Base-by-base conservation (phyloP, 1,139 yeast genomes). In the Diutina catenulata region DNA sequence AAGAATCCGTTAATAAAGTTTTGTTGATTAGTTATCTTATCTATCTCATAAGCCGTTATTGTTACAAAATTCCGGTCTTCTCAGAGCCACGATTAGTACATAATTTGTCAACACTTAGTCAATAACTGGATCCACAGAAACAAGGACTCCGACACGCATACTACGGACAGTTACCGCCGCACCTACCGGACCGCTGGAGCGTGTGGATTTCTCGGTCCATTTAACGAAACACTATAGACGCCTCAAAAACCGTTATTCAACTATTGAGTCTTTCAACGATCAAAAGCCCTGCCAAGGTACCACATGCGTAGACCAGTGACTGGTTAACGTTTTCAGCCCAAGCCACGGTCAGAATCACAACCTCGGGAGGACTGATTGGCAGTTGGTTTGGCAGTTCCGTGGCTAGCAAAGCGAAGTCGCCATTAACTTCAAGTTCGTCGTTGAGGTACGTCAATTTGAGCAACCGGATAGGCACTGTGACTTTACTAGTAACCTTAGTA, bases 301-400 rank as follows among this genome's bases (percentile, higher is more conserved):
- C 77, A n/a, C 79, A 78, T 3, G 80, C 79, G 54, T 70, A 80
- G 53, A 71, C 64, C 13, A 77, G 75, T n/a, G 76, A 75, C 25
- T 67, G 68, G 1, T 46, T 41, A 1, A 55, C 44, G 37, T 63
- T 66, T 40, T 75, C 81, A 48, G 75, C 74, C 88, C 94, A 82
- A 8, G 73, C 68, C 1, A 77, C 42, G 5, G 74, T 52, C 0
- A 79, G 68, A 4, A 83, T 60, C 16, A 64, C 57, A 3, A 77
- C 62, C 11, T 75, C 70, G 9, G 70, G 63, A 3, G 86, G 80
- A 42, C 67, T 71, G 2, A 72, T 54, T n/a, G 46, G 41, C 41
- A 40, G 36, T 18, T 41, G 38, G 18, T 43, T 43, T n/a, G 25
- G 33, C 16, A 47, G 51, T 24, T 68, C 74, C 1, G 58, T 45